Conservation (phyloP, 345 rosid genomes). For the Hypericum perforatum region DNA sequence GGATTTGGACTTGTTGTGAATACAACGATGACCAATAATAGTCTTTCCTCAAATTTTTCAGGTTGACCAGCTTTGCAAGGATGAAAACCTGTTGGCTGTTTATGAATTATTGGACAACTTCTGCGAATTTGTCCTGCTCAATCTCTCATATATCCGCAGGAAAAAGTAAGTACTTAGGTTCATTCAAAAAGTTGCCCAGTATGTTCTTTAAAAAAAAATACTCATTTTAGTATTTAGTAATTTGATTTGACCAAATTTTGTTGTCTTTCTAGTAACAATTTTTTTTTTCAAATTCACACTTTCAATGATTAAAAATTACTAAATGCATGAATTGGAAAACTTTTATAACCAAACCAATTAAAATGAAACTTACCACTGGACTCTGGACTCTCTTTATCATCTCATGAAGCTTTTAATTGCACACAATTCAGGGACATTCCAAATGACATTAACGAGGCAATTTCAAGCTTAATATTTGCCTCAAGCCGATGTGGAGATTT, state of each 20-base stretch:
- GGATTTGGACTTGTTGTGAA: not conserved
- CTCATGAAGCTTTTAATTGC: no score
- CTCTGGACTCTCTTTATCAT: no score
- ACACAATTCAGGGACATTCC: constrained; percentile 43
- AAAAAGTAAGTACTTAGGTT: constrained; percentile 36
- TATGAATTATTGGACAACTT: constrained; percentile 51
- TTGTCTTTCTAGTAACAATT: no score
- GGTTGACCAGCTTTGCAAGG: constrained; percentile 51
- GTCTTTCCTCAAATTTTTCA: constrained; percentile 13
- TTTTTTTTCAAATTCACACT: no score
- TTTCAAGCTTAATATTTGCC: constrained; percentile 74
- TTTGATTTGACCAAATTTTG: not conserved
- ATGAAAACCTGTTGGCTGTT: constrained; percentile 32
- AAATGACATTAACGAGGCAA: constrained; percentile 71
- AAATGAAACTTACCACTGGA: no score
- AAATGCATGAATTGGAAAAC: no score
- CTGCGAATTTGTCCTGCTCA: constrained; percentile 45
- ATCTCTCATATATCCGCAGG: constrained; percentile 49
- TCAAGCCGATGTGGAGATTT: constrained; percentile 78
- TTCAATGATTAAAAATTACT: no score
- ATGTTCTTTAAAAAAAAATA: not conserved
- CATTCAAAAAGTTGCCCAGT: not conserved
- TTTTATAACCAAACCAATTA: no score
- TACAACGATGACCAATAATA: no score
- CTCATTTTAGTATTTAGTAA: not conserved